Percentiles rank a stretch among this genome's conserved stretches.
These are phyloP conservation scores for Cladosporium sp. DNA, from an alignment of 2,329 filamentous ascomycete species.

Conservation along the genomic window DNA sequence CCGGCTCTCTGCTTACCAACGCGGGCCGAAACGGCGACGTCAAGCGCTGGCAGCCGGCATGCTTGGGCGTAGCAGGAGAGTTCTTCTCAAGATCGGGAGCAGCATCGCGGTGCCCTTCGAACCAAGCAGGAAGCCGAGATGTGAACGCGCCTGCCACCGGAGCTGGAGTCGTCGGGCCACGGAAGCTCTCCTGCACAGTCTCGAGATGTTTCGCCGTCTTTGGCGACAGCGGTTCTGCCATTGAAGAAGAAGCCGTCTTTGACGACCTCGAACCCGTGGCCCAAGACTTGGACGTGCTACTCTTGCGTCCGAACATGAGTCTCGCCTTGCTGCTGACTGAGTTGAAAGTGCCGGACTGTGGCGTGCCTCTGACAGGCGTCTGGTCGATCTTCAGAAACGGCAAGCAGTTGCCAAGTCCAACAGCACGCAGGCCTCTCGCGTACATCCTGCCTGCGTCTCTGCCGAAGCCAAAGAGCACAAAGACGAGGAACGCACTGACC, in stretches of 20 bases:
- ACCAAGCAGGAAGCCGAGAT: conserved; percentile 1
- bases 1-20: conserved; percentile 13
- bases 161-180: background rate
- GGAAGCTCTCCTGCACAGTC: conserved; percentile 23
- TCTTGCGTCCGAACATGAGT: conserved; percentile 26
- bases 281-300: conserved; percentile 3
- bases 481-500: conserved; percentile 55
- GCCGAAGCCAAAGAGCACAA: conserved; percentile 66
- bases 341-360: conserved; percentile 22
- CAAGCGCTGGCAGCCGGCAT: conserved; percentile 19
- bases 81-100: conserved; percentile 15
- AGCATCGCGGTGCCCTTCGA: background rate
- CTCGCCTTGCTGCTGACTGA: conserved; percentile 32
- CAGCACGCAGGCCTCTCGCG: conserved; percentile 42
- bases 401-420: conserved; percentile 40
- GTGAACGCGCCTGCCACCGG: background rate
- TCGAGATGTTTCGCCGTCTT: conserved; percentile 27
- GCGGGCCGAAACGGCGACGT: conserved; percentile 8
- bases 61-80: conserved; percentile 9
- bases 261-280: conserved; percentile 11
- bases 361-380: background rate
- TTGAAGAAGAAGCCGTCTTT: conserved; percentile 19
- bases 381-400: background rate
- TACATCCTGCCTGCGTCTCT: conserved; percentile 61
- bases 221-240: conserved; percentile 24